Conservation (phyloP, 768 basidiomycete species). For the Leccinum subgranulosum region DNA sequence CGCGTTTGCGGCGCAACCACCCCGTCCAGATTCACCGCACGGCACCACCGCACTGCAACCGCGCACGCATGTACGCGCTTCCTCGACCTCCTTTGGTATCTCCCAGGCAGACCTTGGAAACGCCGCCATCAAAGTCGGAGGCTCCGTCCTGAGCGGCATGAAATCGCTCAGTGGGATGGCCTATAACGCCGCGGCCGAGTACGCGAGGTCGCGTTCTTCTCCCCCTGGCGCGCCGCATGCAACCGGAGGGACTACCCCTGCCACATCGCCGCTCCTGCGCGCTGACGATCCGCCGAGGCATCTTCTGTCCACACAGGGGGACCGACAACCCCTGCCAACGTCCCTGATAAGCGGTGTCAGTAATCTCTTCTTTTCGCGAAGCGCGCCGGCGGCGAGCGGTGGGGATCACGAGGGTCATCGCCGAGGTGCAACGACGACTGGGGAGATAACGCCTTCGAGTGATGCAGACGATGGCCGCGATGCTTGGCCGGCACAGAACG, state of each 20-base stretch:
- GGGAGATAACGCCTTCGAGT: slow-evolving; percentile 10
- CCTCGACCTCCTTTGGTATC: slow-evolving; percentile 30
- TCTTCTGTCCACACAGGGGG: slow-evolving; percentile 22
- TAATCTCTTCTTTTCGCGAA: slow-evolving; percentile 55
- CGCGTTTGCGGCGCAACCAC: slow-evolving; percentile 48
- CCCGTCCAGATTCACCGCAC: slow-evolving; percentile 24
- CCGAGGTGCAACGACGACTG: slow-evolving; percentile 12
- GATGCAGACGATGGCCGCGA: slow-evolving; percentile 13
- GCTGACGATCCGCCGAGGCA: slow-evolving; percentile 5
- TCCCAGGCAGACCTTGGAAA: slow-evolving; percentile 50
- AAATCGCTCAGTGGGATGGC: slow-evolving; percentile 62
- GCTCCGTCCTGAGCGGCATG: slow-evolving; percentile 61
- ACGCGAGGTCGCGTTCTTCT: slow-evolving; percentile 35
- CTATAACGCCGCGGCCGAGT: slow-evolving; percentile 43
- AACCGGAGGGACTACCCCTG: slow-evolving; percentile 3
- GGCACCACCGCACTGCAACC: slow-evolving; percentile 16
- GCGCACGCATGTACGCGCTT: slow-evolving; percentile 22
- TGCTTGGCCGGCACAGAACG: slow-evolving; percentile 1
- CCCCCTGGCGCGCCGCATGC: neutral
- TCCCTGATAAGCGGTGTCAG: slow-evolving; percentile 27
- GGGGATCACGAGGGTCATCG: slow-evolving; percentile 15
- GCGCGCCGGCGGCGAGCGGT: slow-evolving; percentile 49
- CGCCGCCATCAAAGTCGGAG: slow-evolving; percentile 58
- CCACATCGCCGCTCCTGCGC: slow-evolving; percentile 4
- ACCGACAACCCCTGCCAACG: slow-evolving; percentile 9